Evolutionary conservation across 495 filamentous ascomycete genomes (phyloP).

Genomic region (Articulospora tetracladia): DNA sequence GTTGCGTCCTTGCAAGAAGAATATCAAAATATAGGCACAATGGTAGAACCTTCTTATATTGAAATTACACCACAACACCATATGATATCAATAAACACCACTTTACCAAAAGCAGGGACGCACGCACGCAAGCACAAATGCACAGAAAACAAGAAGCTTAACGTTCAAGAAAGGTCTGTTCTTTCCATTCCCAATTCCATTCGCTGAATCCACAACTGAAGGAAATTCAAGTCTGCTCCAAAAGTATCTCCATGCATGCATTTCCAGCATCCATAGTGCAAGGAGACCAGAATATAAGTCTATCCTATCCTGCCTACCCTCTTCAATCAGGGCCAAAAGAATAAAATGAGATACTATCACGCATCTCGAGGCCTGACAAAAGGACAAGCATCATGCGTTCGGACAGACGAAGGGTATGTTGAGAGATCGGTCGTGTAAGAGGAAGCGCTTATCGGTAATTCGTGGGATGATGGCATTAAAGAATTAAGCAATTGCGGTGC

Average conservation of each 20-base stretch:
- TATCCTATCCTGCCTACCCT: not conserved
- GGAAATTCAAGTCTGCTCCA: not conserved
- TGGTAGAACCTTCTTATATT: too few relatives aligned
- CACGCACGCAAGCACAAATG: not conserved
- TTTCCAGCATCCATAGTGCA: not conserved
- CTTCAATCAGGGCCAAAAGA: too few relatives aligned
- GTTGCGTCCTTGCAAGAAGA: too few relatives aligned
- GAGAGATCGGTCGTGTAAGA: not conserved
- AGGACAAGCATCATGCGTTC: not conserved
- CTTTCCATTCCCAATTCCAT: not conserved
- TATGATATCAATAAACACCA: not conserved
- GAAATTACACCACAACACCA: not conserved
- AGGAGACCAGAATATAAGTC: not conserved
- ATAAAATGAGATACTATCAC: too few relatives aligned
- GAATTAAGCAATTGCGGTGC: constrained; percentile 45
- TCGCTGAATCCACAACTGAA: not conserved
- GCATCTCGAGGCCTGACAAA: not conserved
- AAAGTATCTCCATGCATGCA: not conserved
- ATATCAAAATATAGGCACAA: too few relatives aligned
- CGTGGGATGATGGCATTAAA: constrained; percentile 31
- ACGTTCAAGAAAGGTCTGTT: not conserved
- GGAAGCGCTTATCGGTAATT: not conserved
- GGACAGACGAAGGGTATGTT: not conserved
- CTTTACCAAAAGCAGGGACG: not conserved
- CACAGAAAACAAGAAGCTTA: not conserved